Conservation (phyloP, 2,329 filamentous ascomycete genomes). For the Sporothrix curviconia region DNA sequence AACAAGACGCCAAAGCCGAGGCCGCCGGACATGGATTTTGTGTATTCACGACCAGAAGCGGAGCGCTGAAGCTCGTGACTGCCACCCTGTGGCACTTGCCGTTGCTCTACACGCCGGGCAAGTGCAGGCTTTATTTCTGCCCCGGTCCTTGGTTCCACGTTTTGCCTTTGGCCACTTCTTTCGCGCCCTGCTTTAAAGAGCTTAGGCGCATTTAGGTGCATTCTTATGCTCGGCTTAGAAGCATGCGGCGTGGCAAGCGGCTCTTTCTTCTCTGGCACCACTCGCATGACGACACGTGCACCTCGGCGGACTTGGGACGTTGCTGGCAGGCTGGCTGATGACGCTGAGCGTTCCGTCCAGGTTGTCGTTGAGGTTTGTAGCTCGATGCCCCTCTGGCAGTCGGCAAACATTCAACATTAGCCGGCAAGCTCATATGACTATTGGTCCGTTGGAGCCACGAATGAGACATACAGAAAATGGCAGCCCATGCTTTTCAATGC, state of each 20-base stretch:
- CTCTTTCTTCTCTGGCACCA: not conserved
- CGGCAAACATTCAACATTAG: not conserved
- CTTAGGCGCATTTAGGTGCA: not conserved
- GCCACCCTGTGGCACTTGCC: too few species aligned
- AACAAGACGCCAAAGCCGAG: not conserved
- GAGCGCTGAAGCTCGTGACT: not conserved
- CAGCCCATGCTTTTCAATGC: constrained; percentile 2
- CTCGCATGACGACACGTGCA: constrained; percentile 11
- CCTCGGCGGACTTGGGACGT: not conserved
- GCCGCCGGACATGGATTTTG: not conserved
- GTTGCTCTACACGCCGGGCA: not conserved
- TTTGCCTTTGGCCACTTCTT: not conserved
- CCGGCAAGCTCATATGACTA: not conserved
- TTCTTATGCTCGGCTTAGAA: not conserved
- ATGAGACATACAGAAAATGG: constrained; percentile 11
- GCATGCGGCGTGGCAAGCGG: not conserved
- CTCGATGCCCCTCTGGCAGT: constrained; percentile 6
- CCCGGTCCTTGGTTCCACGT: too few species aligned
- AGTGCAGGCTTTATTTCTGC: not conserved
- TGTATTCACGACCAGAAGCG: not conserved
- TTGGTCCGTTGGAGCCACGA: not conserved
- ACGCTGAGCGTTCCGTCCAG: constrained; percentile 13
- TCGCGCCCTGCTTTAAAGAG: not conserved
- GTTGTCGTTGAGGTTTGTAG: constrained; percentile 13
- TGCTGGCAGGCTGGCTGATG: not conserved